phyloP scores from a whole-genome alignment of 2,329 filamentous ascomycete species.

The Aspergillus pseudoviridinutans region DNA sequence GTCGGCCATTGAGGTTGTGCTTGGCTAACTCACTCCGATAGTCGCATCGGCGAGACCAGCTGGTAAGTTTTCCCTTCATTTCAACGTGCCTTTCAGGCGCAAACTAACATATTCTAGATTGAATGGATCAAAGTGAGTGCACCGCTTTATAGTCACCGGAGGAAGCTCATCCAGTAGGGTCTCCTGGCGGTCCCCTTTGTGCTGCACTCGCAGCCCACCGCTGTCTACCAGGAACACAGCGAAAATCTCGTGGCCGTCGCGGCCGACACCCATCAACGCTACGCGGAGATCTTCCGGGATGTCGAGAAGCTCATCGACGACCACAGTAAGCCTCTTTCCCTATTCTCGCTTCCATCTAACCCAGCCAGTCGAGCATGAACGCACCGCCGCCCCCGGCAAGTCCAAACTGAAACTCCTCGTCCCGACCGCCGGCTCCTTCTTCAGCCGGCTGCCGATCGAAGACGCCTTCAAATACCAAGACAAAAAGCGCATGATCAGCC shows the following conservation, averaged over 20 bases:
- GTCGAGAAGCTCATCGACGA: constrained; percentile 89
- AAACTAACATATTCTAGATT: constrained; percentile 40
- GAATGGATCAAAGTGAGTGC: constrained; percentile 83
- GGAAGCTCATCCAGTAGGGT: constrained; percentile 42
- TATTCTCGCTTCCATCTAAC: constrained; percentile 2
- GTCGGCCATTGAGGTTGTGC: constrained; percentile 1
- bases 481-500: constrained; percentile 77
- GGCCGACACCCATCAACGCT: constrained; percentile 76
- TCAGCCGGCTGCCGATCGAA: constrained; percentile 80
- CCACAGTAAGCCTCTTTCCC: constrained; percentile 60
- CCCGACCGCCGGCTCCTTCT: constrained; percentile 87
- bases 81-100: neutral
- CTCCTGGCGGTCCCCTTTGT: constrained; percentile 94
- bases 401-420: constrained; percentile 93
- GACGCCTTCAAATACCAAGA: constrained; percentile 93
- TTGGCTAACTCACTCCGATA: constrained; percentile 33
- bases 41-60: constrained; percentile 86
- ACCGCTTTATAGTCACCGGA: neutral
- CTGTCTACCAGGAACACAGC: constrained; percentile 69
- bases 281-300: constrained; percentile 92
- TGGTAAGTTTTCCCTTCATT: constrained; percentile 50
- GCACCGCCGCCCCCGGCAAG: constrained; percentile 59
- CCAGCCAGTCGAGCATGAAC: constrained; percentile 64
- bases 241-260: constrained; percentile 67
- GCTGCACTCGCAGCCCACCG: constrained; percentile 89